phyloP scores from a whole-genome alignment of 805 yeast genomes.

The Myxozyma neotropica region DNA sequence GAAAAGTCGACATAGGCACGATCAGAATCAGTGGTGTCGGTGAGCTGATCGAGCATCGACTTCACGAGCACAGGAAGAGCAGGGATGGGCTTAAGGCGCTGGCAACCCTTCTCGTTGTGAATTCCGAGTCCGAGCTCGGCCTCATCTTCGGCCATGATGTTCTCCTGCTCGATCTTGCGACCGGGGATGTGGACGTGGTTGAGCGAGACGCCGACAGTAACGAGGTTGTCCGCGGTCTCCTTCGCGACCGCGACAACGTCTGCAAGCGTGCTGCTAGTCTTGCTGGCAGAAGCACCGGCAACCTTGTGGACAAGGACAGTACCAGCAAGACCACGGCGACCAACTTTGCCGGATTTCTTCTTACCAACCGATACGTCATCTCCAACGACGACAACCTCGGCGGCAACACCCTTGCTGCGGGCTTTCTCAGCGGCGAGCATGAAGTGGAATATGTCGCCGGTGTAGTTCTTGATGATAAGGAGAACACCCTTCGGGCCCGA shows the following conservation, averaged over 20 bases:
- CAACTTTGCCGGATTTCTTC: slow-evolving; percentile 85
- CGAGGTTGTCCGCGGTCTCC: slow-evolving; percentile 63
- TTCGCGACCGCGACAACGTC: slow-evolving; percentile 62
- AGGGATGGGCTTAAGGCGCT: slow-evolving; percentile 68
- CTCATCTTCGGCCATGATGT: slow-evolving; percentile 58
- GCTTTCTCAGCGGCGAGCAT: slow-evolving; percentile 91
- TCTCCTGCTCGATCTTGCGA: slow-evolving; percentile 53
- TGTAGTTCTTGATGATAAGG: slow-evolving; percentile 84
- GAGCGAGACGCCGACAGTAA: slow-evolving; percentile 85
- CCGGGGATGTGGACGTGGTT: slow-evolving; percentile 93
- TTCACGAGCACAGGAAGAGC: slow-evolving; percentile 60
- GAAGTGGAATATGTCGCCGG: slow-evolving; percentile 92
- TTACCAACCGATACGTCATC: slow-evolving; percentile 96
- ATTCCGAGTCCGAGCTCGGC: slow-evolving; percentile 95
- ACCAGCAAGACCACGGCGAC: slow-evolving; percentile 93
- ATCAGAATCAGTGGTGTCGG: slow-evolving; percentile 67
- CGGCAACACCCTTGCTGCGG: slow-evolving; percentile 69
- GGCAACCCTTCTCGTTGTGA: slow-evolving; percentile 90
- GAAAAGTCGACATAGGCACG: slow-evolving; percentile 77
- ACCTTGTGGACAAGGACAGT: slow-evolving; percentile 84
- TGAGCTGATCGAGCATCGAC: slow-evolving; percentile 61
- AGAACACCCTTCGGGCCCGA: slow-evolving; percentile 59
- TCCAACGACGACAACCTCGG: slow-evolving; percentile 75
- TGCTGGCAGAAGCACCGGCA: slow-evolving; percentile 70
- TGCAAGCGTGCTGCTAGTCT: slow-evolving; percentile 49